A percentile compares a stretch with the other conserved stretches of the same genome.
Conservation (phyloP, 345 rosid genomes). For the Excoecaria agallocha region DNA sequence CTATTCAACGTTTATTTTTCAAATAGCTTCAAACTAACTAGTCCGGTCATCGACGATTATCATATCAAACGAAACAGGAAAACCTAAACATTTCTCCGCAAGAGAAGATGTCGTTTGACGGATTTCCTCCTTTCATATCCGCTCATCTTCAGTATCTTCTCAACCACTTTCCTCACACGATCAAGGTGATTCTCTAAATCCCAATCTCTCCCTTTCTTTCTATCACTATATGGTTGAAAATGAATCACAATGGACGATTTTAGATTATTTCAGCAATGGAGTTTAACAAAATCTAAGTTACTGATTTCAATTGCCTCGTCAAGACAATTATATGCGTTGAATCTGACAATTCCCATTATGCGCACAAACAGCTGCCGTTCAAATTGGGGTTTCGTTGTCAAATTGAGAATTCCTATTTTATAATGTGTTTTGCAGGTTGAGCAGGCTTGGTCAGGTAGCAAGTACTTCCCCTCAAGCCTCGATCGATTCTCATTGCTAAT, state of each 20-base stretch:
- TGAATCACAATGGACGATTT: neutral
- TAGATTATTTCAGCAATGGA: neutral
- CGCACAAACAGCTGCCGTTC: neutral
- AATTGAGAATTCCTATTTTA: neutral
- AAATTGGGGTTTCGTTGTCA: slow-evolving; percentile 16
- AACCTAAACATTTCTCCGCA: neutral
- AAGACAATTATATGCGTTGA: neutral
- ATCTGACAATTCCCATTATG: neutral
- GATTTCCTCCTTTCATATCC: slow-evolving; percentile 70
- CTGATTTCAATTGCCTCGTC: too few species aligned
- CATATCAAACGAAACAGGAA: neutral
- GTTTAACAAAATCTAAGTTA: too few species aligned
- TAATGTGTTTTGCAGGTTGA: slow-evolving; percentile 56
- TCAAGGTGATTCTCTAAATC: slow-evolving; percentile 49
- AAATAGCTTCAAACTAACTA: too few species aligned
- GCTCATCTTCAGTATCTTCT: slow-evolving; percentile 83
- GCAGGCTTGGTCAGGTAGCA: slow-evolving; percentile 77
- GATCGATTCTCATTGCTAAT: slow-evolving; percentile 90
- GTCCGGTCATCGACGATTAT: too few species aligned
- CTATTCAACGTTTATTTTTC: too few species aligned
- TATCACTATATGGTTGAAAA: neutral
- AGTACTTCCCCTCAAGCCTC: slow-evolving; percentile 44
- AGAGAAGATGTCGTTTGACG: slow-evolving; percentile 51
- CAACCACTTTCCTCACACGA: slow-evolving; percentile 48
- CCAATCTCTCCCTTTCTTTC: neutral